Base-by-base conservation (phyloP, 1,284 basidiomycete species). In the Xerocomus nothofagi region DNA sequence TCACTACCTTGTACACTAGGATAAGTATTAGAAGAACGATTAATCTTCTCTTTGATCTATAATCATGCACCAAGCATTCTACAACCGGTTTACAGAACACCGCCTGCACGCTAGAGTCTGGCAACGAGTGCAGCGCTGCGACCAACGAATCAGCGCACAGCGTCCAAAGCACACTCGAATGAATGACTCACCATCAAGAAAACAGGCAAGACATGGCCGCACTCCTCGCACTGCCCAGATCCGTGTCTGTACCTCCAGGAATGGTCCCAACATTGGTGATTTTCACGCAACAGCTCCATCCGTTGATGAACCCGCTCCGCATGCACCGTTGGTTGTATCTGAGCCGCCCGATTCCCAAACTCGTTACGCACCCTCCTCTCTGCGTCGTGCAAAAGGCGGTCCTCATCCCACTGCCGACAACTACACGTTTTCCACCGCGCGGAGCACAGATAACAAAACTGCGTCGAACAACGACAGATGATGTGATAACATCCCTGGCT, bases 371-470 rank as follows among this genome's bases (percentile, higher is more conserved):
- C 63, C 14, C 68, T 59, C 17, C 57, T 54, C 23, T 70, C 62
- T 0, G 71, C 71, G 12, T 65, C 68, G 23, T 55, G 46, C 8
- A 73, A 2, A n/a, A 73, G 58, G 2, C 51, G 48, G 0, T 53
- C 46, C 34, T 76, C 74, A 18, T 75, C 71, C 73, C 75, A 75
- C 36, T 68, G 71, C 1, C 50, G 46, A 52, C 75, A 77, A 0
- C 7, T 7, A 39, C 74, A 74, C 2, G 60, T 70, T 57, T 68
- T 74, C 74, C 74, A 76, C 34, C 39, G 49, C 18, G 63, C 67
- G 9, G 58, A 59, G 57, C 75, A 77, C n/a, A 71, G 32, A 54
- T 77, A 76, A 55, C 74, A 76, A 57, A 77, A 77, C 53, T 76
- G 58, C 7, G 66, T 61, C 18, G 61, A 61, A 57, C 75, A 76